Evolutionary conservation across 2,329 filamentous ascomycete genomes (phyloP), one percentile per base, ranked within the genome.

Genomic region (Monilinia polystroma): DNA sequence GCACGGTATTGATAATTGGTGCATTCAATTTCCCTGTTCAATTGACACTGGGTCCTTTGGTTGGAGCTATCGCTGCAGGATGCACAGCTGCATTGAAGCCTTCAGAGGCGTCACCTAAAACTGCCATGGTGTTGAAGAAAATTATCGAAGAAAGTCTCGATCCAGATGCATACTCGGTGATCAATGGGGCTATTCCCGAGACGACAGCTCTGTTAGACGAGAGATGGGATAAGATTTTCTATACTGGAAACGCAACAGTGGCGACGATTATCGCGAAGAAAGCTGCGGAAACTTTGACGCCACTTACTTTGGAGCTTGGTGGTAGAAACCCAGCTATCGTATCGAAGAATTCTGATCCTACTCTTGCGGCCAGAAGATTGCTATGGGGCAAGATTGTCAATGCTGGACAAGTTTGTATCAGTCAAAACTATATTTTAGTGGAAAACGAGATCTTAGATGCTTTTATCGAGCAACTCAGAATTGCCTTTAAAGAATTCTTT

Each of bases 191-290:
- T 38, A 80, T 97, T 26, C 83, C 89, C 4, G 92, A 97, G 82
- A 93, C 90, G 4, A 92, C 90, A 56, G 88, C 87, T 16, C 81
- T 98, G 55, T 84, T 99, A 45, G 87, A 94, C 67, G 87, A 93
- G 81, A 94, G 94, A 78, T 99, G 93, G 90, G 93, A 96, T 81
- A 98, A 97, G 85, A 96, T 99, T 75, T 93, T 95, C 82, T 99
- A 97, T 81, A 99, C 95, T 0, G 95, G 95, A 65, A 89, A 87
- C 74, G 84, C 85, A 63, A 81, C 77, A 38, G 92, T 97, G 23
- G 95, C 91, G 75, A 92, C 89, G 76, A 93, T 98, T 74, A 88
- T 98, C 64, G 86, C 92, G 58, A 89, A 93, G 78, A 97, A 96
- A 77, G 95, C 94, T 0, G 94, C 95, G 68, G 87, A 92, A 76